Conservation (phyloP, 257 asterid species). For the Gentiana straminea region DNA sequence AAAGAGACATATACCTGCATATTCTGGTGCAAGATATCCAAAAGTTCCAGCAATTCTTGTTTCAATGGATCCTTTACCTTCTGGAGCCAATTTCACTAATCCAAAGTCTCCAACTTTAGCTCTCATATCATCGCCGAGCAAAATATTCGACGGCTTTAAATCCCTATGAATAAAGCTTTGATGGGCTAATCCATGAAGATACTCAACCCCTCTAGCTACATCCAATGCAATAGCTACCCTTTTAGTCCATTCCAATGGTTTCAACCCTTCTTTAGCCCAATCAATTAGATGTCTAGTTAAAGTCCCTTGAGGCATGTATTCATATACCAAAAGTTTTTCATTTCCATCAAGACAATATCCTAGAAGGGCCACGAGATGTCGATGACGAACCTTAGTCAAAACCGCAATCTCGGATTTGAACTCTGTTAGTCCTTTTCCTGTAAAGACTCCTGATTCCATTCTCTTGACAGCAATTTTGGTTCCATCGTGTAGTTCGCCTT, state of each 20-base stretch:
- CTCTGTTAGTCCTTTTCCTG: constrained; percentile 72
- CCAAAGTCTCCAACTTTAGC: constrained; percentile 97
- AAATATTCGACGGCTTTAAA: constrained; percentile 85
- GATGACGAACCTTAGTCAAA: constrained; percentile 74
- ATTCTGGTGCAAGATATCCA: constrained; percentile 93
- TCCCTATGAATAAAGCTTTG: constrained; percentile 93
- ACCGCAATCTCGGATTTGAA: constrained; percentile 91
- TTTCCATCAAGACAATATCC: constrained; percentile 92
- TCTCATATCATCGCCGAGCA: constrained; percentile 89
- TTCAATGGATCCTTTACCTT: constrained; percentile 83
- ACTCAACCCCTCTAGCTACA: constrained; percentile 89
- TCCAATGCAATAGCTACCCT: constrained; percentile 77
- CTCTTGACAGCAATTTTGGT: constrained; percentile 90
- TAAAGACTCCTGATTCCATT: constrained; percentile 77
- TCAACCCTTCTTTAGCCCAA: constrained; percentile 68
- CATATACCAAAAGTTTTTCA: constrained; percentile 79
- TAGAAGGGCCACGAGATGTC: constrained; percentile 88
- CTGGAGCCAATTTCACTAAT: constrained; percentile 85
- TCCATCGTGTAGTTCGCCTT: constrained; percentile 84
- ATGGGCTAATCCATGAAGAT: constrained; percentile 84
- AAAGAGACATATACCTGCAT: constrained; percentile 49
- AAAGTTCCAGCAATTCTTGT: constrained; percentile 92
- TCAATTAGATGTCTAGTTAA: constrained; percentile 59
- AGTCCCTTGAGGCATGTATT: constrained; percentile 94
- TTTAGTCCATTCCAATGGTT: constrained; percentile 74